phyloP scores from a whole-genome alignment of 352 stramenopile genomes.

The Lagenidium giganteum region DNA sequence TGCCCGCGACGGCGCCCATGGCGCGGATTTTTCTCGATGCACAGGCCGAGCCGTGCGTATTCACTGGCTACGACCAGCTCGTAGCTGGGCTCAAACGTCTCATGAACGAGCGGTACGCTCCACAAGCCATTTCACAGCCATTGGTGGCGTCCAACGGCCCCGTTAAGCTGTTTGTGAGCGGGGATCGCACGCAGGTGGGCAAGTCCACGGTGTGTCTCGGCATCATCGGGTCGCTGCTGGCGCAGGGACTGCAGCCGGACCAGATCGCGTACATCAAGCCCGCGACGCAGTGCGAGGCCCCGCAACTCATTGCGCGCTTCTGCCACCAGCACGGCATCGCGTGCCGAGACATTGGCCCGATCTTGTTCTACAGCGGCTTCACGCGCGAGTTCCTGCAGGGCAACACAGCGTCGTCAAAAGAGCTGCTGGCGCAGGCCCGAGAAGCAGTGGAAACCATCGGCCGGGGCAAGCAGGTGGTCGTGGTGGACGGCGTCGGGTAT shows the following conservation, averaged over 20 bases:
- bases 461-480: constrained; percentile 86
- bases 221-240: constrained; percentile 87
- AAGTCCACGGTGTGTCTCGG: constrained; percentile 96
- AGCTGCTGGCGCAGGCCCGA: constrained; percentile 83
- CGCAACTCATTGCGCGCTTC: constrained; percentile 92
- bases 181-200: constrained; percentile 88
- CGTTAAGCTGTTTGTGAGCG: constrained; percentile 68
- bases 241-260: constrained; percentile 41
- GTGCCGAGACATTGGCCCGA: constrained; percentile 88
- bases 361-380: constrained; percentile 97
- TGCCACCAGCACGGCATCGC: constrained; percentile 87
- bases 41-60: too few relatives aligned
- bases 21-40: too few relatives aligned
- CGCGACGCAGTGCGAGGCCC: constrained; percentile 95
- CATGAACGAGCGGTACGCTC: not conserved
- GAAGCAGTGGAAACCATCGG: constrained; percentile 87
- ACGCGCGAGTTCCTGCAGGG: constrained; percentile 94
- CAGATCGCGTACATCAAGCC: constrained; percentile 99
- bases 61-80: too few relatives aligned
- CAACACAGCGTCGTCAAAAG: constrained; percentile 76
- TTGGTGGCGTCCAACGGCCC: constrained; percentile 4
- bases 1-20: too few relatives aligned
- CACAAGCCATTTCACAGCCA: not conserved
- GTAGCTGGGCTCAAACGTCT: too few relatives aligned
- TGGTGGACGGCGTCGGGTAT: constrained; percentile 98